Percentiles rank a stretch among this genome's conserved stretches.
Conservation (phyloP, 805 yeast species). For the Sugiyamaella boreocaroliniensis region DNA sequence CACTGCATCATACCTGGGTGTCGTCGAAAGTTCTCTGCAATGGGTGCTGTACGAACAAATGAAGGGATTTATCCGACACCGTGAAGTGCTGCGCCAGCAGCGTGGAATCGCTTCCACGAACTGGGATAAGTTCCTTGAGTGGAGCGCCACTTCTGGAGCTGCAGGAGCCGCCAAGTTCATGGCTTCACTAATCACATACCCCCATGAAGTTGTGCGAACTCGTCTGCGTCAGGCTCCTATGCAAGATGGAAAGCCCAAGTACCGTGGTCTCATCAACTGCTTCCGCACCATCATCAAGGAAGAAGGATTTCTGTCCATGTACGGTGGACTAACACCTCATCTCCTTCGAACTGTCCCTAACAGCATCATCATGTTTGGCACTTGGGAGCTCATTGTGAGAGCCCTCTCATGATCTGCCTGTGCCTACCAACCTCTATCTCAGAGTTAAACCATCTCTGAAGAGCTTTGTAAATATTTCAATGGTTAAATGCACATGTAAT, state of each 20-base stretch:
- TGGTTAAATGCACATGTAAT: neutral
- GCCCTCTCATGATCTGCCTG: constrained; percentile 7
- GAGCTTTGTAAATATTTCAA: neutral
- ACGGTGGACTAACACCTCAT: constrained; percentile 97
- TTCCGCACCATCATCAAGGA: constrained; percentile 80
- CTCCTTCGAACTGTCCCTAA: constrained; percentile 95
- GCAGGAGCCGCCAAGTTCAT: constrained; percentile 94
- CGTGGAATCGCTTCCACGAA: constrained; percentile 35
- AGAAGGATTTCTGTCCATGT: constrained; percentile 89
- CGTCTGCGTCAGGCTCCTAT: constrained; percentile 91
- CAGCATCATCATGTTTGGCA: constrained; percentile 97
- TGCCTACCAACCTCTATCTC: neutral
- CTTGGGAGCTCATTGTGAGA: constrained; percentile 74
- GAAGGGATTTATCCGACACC: constrained; percentile 58
- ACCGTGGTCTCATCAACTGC: constrained; percentile 83
- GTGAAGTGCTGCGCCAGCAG: constrained; percentile 38
- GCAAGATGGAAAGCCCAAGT: constrained; percentile 73
- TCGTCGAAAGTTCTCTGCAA: constrained; percentile 85
- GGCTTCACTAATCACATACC: constrained; percentile 89
- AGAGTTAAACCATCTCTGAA: neutral
- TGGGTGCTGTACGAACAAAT: constrained; percentile 97
- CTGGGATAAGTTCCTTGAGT: constrained; percentile 65
- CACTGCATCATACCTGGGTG: constrained; percentile 90
- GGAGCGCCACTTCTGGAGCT: constrained; percentile 95
- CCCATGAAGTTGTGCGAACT: constrained; percentile 96